Evolutionary conservation across 2,329 filamentous ascomycete species (phyloP).

Genomic region (Beauveria sp.): DNA sequence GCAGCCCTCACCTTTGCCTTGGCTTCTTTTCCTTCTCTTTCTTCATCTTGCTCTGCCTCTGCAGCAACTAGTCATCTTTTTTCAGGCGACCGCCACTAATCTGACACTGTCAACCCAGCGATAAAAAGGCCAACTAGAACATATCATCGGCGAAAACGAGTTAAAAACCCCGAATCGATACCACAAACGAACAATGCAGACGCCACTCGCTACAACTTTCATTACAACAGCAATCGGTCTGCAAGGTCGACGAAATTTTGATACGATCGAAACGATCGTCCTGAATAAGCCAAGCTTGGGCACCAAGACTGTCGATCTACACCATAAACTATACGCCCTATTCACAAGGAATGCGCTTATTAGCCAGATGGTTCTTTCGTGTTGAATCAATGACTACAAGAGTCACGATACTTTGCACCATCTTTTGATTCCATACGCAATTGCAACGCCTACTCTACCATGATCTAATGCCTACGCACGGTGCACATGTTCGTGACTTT

Average conservation of each 20-base stretch:
- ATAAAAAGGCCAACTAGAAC: not conserved
- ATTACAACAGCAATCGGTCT: not conserved
- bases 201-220: not conserved
- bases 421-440: not conserved
- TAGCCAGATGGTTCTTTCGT: not conserved
- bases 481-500: not conserved
- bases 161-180: not conserved
- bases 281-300: not conserved
- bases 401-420: not conserved
- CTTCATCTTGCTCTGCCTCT: not conserved
- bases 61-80: not conserved
- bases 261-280: not conserved
- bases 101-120: not conserved
- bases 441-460: not conserved
- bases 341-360: not conserved
- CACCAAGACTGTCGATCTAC: not conserved
- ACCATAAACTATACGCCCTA: not conserved
- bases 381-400: not conserved
- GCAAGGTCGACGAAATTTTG: not conserved
- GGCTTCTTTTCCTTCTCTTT: not conserved
- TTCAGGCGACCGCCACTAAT: not conserved
- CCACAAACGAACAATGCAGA: not conserved
- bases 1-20: conserved; percentile 11
- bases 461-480: not conserved
- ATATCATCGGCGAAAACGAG: not conserved